Evolutionary conservation across 805 yeast species (phyloP), one percentile per base, ranked within the genome.

Genomic region (Cyberlindnera petersonii): DNA sequence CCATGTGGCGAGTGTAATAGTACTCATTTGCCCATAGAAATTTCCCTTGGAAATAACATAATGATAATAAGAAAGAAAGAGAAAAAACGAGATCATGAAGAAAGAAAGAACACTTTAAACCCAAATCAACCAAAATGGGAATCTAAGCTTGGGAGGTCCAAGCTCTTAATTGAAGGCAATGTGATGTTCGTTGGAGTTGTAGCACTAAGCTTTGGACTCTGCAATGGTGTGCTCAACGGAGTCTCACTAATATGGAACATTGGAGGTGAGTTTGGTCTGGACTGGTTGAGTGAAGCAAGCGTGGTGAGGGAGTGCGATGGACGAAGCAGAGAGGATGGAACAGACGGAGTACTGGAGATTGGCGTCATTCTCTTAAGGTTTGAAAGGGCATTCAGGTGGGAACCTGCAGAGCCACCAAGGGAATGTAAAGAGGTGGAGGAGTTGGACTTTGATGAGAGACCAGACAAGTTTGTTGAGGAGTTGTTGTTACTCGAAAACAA

Each of bases 221-320:
- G 76, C 21, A 64, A 49, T 11, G 75, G 75, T 0, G 77, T 72
- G 41, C 68, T 71, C 28, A 71, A 47, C 9, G 77, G 77, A 6
- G 77, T 72, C 11, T 69, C 75, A 36, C 58, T 60, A 4, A 55
- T 21, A 10, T 50, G 53, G 42, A 32, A 75, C 66, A 48, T 27
- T 17, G 60, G 56, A 17, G 77, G 77, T 9, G 75, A 69, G 50
- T 63, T 69, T 22, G 77, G 76, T 44, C 76, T 58, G 13, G 74
- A 69, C 49, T 60, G 36, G 61, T 58, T 28, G 20, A 43, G 31
- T 9, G 45, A 36, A 19, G 44, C 31, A 15, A 44, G 24, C 7
- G 50, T 24, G 4, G 54, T 55, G 6, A 56, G 54, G 4, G 68
- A 63, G 31, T 43, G 42, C 1, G 56, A 53, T 16, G 46, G 33